Conservation (phyloP, 169 alveolate genomes). For the Plasmodium adleri region DNA sequence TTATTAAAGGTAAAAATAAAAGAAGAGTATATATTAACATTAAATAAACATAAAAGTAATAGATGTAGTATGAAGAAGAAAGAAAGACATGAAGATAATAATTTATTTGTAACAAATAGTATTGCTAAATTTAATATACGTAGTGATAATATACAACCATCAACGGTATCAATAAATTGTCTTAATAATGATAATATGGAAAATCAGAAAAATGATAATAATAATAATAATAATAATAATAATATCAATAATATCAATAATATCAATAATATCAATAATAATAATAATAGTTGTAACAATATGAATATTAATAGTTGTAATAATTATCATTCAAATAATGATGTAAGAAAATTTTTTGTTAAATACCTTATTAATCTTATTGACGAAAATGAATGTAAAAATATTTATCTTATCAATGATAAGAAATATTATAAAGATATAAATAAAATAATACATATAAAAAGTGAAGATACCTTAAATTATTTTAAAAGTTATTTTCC, state of each 20-base stretch:
- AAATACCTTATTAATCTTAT: conserved; percentile 54
- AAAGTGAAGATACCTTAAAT: conserved; percentile 25
- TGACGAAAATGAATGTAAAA: conserved; percentile 24
- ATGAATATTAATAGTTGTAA: neutral
- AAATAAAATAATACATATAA: conserved; percentile 26
- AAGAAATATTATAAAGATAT: conserved; percentile 42
- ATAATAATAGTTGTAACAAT: neutral
- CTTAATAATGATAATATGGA: neutral
- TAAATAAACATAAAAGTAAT: conserved; percentile 1
- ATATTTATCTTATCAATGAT: conserved; percentile 15
- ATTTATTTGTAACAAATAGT: neutral
- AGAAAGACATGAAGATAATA: neutral
- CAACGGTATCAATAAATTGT: neutral
- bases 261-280: neutral
- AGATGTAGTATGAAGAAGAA: neutral
- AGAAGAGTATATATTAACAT: conserved; percentile 52
- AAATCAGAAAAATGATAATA: neutral
- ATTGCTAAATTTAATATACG: neutral
- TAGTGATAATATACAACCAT: neutral
- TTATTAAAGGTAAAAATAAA: conserved; percentile 44
- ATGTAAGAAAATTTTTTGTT: conserved; percentile 18
- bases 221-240: conserved; percentile 1
- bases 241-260: neutral
- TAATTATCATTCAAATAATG: conserved; percentile 1
- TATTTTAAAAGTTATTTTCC: conserved; percentile 36